Conservation (phyloP, 23 red algal genomes). For the Gracilariopsis chorda region DNA sequence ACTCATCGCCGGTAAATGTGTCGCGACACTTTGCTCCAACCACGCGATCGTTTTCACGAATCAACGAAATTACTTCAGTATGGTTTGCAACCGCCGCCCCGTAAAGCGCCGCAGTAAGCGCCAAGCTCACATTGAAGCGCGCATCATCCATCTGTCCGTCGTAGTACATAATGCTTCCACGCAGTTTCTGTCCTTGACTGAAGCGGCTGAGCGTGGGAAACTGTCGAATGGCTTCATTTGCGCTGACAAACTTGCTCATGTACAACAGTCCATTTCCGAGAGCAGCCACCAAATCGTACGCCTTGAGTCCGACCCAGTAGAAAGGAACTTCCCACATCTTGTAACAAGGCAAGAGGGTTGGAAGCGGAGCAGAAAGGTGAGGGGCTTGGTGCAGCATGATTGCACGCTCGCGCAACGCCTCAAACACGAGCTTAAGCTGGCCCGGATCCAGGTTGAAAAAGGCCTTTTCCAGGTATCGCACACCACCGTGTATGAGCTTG, state of each 20-base stretch:
- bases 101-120: constrained; percentile 85
- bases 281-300: constrained; percentile 79
- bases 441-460: constrained; percentile 91
- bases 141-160: constrained; percentile 96
- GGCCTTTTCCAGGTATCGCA: constrained; percentile 97
- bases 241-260: constrained; percentile 82
- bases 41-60: constrained; percentile 51
- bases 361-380: constrained; percentile 83
- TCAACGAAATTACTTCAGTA: constrained; percentile 72
- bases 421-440: constrained; percentile 89
- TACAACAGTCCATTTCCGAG: constrained; percentile 80
- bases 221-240: constrained; percentile 77
- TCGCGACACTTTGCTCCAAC: constrained; percentile 77
- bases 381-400: constrained; percentile 95
- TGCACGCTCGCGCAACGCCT: constrained; percentile 82
- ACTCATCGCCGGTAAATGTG: constrained; percentile 75
- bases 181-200: constrained; percentile 65
- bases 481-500: constrained; percentile 91
- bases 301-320: constrained; percentile 88
- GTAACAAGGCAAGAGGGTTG: constrained; percentile 93
- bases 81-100: constrained; percentile 93
- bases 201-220: constrained; percentile 79
- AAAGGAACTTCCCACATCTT: constrained; percentile 97
- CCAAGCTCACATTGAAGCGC: constrained; percentile 77
- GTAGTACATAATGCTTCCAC: constrained; percentile 93